These are phyloP conservation scores for Tuber umbilicatum DNA, from an alignment of 495 filamentous ascomycete genomes.

Conservation along the genomic window DNA sequence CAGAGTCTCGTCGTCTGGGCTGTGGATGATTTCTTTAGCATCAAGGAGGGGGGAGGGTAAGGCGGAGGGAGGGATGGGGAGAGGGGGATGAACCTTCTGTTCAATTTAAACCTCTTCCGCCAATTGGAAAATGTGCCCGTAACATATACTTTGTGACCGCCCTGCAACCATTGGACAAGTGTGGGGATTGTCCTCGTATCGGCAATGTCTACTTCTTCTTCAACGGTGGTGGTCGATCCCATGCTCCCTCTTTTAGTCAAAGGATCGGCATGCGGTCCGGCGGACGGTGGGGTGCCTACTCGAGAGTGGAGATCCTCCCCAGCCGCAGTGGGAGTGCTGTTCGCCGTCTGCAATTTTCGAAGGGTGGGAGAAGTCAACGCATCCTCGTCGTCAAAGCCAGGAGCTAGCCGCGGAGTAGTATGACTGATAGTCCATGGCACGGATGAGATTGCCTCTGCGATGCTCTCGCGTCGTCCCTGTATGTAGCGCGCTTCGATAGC, in stretches of 20 bases:
- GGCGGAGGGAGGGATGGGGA: not conserved
- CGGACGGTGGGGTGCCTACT: conserved; percentile 20
- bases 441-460: conserved; percentile 21
- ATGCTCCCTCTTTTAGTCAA: conserved; percentile 39
- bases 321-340: conserved; percentile 28
- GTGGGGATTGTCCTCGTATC: conserved; percentile 68
- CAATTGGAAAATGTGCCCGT: conserved; percentile 95
- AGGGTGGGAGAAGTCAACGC: conserved; percentile 16
- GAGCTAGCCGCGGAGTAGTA: conserved; percentile 4
- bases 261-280: conserved; percentile 25
- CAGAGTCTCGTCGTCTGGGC: conserved; percentile 47
- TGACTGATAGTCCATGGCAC: conserved; percentile 12
- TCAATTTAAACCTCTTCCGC: conserved; percentile 82
- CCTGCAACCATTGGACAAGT: conserved; percentile 69
- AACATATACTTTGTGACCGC: conserved; percentile 82
- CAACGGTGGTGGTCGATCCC: conserved; percentile 64
- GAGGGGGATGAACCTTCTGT: conserved; percentile 57
- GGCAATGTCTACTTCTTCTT: conserved; percentile 65
- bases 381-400: conserved; percentile 21
- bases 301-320: conserved; percentile 27
- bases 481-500: conserved; percentile 23
- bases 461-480: conserved; percentile 27
- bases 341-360: conserved; percentile 18
- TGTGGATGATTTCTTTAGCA: conserved; percentile 31
- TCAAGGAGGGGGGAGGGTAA: conserved; percentile 4